A percentile compares a stretch with the other conserved stretches of the same genome.
These are phyloP conservation scores for Phytophthora podocarpi DNA, from an alignment of 352 stramenopile species.

Conservation along the genomic window DNA sequence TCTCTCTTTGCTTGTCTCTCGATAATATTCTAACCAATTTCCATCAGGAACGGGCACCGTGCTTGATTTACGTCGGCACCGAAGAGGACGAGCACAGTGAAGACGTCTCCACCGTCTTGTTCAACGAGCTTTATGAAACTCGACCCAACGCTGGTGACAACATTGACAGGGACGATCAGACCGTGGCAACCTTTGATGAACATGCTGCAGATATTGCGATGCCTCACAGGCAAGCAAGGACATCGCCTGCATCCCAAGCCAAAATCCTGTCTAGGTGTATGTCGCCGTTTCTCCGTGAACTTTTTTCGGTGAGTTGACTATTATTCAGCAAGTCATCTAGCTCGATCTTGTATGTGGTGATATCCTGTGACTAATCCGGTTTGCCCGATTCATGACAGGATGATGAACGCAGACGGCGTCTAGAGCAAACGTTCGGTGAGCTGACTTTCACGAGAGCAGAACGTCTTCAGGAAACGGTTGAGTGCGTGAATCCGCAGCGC, in stretches of 20 bases:
- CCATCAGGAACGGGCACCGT: conserved; percentile 71
- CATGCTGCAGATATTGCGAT: conserved; percentile 23
- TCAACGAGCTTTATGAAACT: conserved; percentile 66
- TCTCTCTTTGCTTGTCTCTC: not conserved
- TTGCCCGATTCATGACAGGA: conserved; percentile 16
- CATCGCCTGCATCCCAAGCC: not conserved
- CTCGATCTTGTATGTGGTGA: no score
- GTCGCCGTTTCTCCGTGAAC: conserved; percentile 31
- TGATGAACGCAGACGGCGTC: conserved; percentile 45
- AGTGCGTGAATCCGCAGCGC: conserved; percentile 14
- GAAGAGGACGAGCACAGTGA: conserved; percentile 46
- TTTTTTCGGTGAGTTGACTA: conserved; percentile 28
- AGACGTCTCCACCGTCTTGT: conserved; percentile 72
- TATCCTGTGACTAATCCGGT: not conserved
- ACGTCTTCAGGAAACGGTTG: conserved; percentile 39
- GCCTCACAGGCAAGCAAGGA: conserved; percentile 13
- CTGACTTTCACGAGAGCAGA: conserved; percentile 53
- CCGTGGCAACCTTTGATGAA: conserved; percentile 24
- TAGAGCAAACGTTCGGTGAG: conserved; percentile 78
- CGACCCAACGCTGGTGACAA: conserved; percentile 6
- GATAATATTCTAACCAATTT: not conserved
- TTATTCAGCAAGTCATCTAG: no score
- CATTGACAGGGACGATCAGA: conserved; percentile 20
- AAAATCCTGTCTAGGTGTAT: conserved; percentile 13
- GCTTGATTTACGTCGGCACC: conserved; percentile 75